Base-by-base conservation (phyloP, 352 stramenopile species). In the Pythium graminicola region DNA sequence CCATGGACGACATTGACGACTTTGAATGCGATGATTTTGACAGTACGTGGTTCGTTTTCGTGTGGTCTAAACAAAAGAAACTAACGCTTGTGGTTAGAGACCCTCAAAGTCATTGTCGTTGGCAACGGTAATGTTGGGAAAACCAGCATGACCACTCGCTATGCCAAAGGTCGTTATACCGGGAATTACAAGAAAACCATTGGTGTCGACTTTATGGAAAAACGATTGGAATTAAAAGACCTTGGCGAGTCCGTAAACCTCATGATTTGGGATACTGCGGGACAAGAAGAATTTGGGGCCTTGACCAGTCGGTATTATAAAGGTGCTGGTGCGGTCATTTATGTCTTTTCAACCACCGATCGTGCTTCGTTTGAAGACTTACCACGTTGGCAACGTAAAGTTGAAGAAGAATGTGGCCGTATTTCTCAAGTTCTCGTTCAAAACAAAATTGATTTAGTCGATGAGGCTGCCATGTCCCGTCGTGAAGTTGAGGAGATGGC, bases 171-270 rank as follows among this genome's bases (percentile, higher is more conserved):
- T 40, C 66, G 68, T 36, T 94, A 88, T 69, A 87, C 76, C 16
- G 70, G 68, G 47, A 83, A 81, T 31, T 93, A 93, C 72, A 89
- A 88, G 57, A 90, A 89, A 43, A 94, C 81, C 17, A 86, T 93
- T 32, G 81, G 79, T 20, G 81, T 86, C 26, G 81, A 92, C 60
- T 93, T 91, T 36, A 85, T 90, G 70, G 83, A 88, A 67, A 85
- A 86, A 56, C 78, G 72, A 24, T 62, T 92, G 48, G 63, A 81
- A 60, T 46, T 89, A 42, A 66, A 69, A n/a, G 71, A 84, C 54
- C 28, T 81, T 16, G 68, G 69, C 28, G 72, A 83, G 56, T 81
- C 67, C 7, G 64, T 92, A 33, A 81, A 83, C 47, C 69, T 87
- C 42, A 81, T 86, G 81, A 85, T 93, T 54, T 92, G 81, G 80